phyloP scores from a whole-genome alignment of 2,329 filamentous ascomycete species.

The Xylariaceae sp. region DNA sequence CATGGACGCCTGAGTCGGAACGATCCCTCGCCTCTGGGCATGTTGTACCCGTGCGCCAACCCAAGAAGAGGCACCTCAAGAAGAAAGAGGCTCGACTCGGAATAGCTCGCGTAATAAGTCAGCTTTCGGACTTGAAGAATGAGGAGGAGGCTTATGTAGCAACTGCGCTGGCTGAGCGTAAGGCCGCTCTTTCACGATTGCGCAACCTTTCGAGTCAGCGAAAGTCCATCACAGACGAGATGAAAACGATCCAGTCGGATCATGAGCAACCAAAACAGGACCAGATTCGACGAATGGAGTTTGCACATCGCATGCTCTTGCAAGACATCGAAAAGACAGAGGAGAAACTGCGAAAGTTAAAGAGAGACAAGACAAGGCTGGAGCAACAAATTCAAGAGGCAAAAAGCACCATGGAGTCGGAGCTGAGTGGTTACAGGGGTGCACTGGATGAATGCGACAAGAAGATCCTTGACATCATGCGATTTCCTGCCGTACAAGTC shows the following conservation, averaged over 20 bases:
- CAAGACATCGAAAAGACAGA: constrained; percentile 63
- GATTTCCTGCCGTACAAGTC: constrained; percentile 50
- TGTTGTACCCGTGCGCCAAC: constrained; percentile 59
- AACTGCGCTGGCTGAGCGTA: constrained; percentile 51
- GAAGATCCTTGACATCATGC: constrained; percentile 57
- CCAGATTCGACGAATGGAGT: constrained; percentile 56
- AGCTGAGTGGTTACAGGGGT: constrained; percentile 66
- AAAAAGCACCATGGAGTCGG: constrained; percentile 63
- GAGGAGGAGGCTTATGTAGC: constrained; percentile 63
- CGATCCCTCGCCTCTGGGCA: constrained; percentile 9
- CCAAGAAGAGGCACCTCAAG: constrained; percentile 47
- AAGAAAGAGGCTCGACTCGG: constrained; percentile 61
- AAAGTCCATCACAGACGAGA: constrained; percentile 45
- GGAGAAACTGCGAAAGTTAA: constrained; percentile 57
- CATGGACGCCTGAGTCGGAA: constrained; percentile 11
- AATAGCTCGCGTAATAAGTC: constrained; percentile 58
- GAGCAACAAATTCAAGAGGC: constrained; percentile 57
- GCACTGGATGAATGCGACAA: constrained; percentile 63
- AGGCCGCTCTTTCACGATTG: constrained; percentile 54
- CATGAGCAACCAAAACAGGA: constrained; percentile 54
- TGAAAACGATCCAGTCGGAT: constrained; percentile 50
- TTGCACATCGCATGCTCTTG: constrained; percentile 51
- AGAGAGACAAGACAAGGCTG: constrained; percentile 55
- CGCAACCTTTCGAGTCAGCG: constrained; percentile 47
- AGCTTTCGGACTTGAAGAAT: constrained; percentile 60